Conservation (phyloP, 148 eudicot genomes). For the Selenicereus undatus region DNA sequence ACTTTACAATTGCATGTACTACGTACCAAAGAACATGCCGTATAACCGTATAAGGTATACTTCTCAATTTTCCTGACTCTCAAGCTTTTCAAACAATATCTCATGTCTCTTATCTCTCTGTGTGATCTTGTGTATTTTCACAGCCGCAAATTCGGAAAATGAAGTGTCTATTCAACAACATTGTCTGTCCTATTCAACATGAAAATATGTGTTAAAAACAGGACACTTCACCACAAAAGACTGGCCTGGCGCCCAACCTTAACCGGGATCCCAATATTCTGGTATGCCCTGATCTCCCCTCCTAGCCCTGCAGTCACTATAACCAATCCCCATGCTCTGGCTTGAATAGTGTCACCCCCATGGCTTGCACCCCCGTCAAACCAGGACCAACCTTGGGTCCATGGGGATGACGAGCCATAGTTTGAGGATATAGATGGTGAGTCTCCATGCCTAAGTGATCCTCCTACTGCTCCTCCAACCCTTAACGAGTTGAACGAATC, state of each 20-base stretch:
- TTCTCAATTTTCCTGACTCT: too few relatives aligned
- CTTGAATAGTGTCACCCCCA: conserved; percentile 52
- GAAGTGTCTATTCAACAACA: background rate
- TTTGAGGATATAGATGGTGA: conserved; percentile 57
- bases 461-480: conserved; percentile 22
- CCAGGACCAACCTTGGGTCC: conserved; percentile 53
- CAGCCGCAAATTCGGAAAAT: background rate
- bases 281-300: conserved; percentile 86
- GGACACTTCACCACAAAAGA: conserved; percentile 39
- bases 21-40: too few relatives aligned
- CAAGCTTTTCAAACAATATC: too few relatives aligned
- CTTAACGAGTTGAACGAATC: conserved; percentile 15
- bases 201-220: background rate
- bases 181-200: conserved; percentile 20
- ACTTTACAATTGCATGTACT: too few relatives aligned
- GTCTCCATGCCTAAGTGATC: conserved; percentile 47
- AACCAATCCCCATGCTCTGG: conserved; percentile 93
- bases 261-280: conserved; percentile 81
- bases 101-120: too few relatives aligned
- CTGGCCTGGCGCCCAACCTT: conserved; percentile 39
- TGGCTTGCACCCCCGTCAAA: conserved; percentile 28
- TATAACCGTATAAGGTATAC: too few relatives aligned
- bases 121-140: background rate
- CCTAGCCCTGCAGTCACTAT: conserved; percentile 87
- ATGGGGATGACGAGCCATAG: conserved; percentile 24